Base-by-base conservation (phyloP, 169 alveolate genomes). In the Plasmodium fragile region DNA sequence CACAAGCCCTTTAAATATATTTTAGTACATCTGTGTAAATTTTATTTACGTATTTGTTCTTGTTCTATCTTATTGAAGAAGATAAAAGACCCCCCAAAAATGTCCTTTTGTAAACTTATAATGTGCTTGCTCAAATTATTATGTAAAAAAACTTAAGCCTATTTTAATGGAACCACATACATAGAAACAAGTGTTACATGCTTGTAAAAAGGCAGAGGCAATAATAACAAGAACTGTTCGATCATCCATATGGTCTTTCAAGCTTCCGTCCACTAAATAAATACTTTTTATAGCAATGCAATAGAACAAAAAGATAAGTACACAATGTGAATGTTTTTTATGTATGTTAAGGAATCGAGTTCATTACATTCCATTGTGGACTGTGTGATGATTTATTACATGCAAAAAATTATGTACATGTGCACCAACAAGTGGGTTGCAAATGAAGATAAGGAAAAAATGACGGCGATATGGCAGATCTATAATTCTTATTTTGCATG, bases 121-220 rank as follows among this genome's bases (percentile, higher is more conserved):
- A 28, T 65, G 36, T 18, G 75, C 75, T 65, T 18, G 34, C 75
- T 65, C 36, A 65, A 65, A 25, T 65, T 28, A 65, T 25, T n/a
- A 28, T 65, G 30, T 25, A 65, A 65, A 22, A 65, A 11, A 32
- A 77, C 49, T 7, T 25, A 39, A 39, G 30, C 10, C 16, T 55
- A 25, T 81, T 81, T 81, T 81, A 28, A 81, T 81, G 90, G 90
- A 81, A 30, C 90, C 90, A 81, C 90, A 36, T 49, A 81, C 55
- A 53, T 81, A 53, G 90, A 81, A 53, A 81, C 71, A 41, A 25
- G n/a, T 65, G 75, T 28, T 4, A 18, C 36, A 65, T 28, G 36
- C 36, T 65, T 65, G 75, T 65, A 65, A 65, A 65, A 22, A 25
- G 75, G 41, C n/a, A 65, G 13, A 28, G 13, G 36, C 30, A 65